Base-by-base conservation (phyloP, 83 land plant species). In the Diphasiastrum complanatum region DNA sequence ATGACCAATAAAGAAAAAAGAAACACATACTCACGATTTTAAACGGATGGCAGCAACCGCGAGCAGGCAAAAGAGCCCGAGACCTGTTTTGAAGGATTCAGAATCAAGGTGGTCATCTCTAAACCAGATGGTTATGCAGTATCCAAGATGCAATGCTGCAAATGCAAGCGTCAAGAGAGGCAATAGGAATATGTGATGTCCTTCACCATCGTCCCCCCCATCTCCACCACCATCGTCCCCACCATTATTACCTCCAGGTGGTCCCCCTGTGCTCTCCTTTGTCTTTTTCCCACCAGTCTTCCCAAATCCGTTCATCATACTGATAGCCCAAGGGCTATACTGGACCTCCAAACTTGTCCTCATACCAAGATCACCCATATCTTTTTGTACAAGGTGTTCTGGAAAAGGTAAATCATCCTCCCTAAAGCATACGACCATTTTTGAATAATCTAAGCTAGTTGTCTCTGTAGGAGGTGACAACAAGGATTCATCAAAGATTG, bases 141-240 rank as follows among this genome's bases (percentile, higher is more conserved):
- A 78, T 11, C 81, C 81, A 19, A 78, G 47, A 45, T 78, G 78
- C 29, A 78, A 78, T 1, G 73, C 81, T 33, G 81, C 81, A 47
- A 78, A 78, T 27, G 81, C 74, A 20, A 78, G 56, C 1, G 81
- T 78, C 6, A 78, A 54, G 5, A 68, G 31, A 4, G 81, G 81
- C 16, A 78, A 45, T 31, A 73, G n/a, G 51, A 68, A 73, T 5
- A 78, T 12, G 19, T 68, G 64, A 1, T 73, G 78, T 5, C 67
- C 80, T 12, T 66, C 54, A 1, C 53, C 80, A 25, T 67, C 72
- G 32, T 65, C 68, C 22, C 66, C 68, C 14, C 61, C 80, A 34
- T 56, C 78, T 8, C 67, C 74, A 52, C 68, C 74, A 14, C 68
- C 74, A 4, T 64, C 78, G 19, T 59, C 72, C 8, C 58, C 80